Base-by-base conservation (phyloP, 73 alveolate genomes). In the Uronychia binucleata region DNA sequence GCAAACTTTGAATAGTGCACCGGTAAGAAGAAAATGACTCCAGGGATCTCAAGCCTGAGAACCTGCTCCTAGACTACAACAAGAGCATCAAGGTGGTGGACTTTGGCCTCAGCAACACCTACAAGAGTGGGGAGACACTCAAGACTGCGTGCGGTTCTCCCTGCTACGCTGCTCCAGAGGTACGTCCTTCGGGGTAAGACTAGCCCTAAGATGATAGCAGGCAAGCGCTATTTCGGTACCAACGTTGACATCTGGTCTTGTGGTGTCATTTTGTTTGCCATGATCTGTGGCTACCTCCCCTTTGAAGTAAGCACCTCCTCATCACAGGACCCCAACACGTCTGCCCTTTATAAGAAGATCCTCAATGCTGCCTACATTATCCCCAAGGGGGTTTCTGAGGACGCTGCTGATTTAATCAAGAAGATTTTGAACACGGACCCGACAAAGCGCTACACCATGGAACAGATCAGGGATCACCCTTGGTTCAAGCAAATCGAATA, bases 141-240 rank as follows among this genome's bases (percentile, higher is more conserved):
- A 97, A 94, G 75, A 98, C 99, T 75, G 99, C 99, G 0, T 98
- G 99, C 78, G 99, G 99, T 32, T 90, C 98, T 57, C 99, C 99
- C 13, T 98, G 99, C 80, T 98, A 98, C 90, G 99, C 99, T 30
- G 99, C 99, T 11, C 99, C 99, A 0, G 99, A 98, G 59, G 88
- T 81, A 81, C n/a, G 26, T n/a, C 1, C 0, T 1, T 28, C 32
- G 11, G 59, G 30, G 1, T 81, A 8, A 34, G 26, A 59, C 57
- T 60, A 26, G 60, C 11, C 28, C 1, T 35, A 29, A 81, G 93
- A 96, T 98, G 98, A 96, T 98, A 1, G 93, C 97, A 59, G 98
- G 99, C 0, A 94, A 95, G 29, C 88, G 92, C 82, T 98, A 98
- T 90, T 93, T 85, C 59, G 99, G 99, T 28, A 86, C 93, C 29